Evolutionary conservation across 1,284 basidiomycete genomes (phyloP), one percentile per base, ranked within the genome.

Genomic region (Kalmanozyma brasiliensis): DNA sequence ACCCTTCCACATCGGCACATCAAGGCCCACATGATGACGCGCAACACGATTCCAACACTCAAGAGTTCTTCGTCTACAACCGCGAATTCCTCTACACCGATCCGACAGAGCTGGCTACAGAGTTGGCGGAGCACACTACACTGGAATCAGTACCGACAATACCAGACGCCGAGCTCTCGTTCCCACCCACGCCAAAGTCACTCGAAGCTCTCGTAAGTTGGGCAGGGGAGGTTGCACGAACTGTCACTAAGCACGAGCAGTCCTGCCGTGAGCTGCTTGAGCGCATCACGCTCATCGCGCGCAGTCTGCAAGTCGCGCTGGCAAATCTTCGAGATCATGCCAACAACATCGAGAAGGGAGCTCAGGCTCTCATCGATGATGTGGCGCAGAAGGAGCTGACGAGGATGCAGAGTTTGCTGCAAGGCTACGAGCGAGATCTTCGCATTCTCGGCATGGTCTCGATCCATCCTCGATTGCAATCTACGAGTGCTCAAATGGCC

Each of bases 1-100:
- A 26, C 19, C 37, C 51, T 6, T 52, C 49, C 3, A n/a, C 46
- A 13, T 64, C 53, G 9, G 20, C 30, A n/a, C 49, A 53, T 22
- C 56, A 41, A 19, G n/a, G 23, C 16, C 34, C 14, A 8, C 38
- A 29, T 26, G 26, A 34, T 14, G 51, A 24, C 17, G 23, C 35
- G 8, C 20, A 32, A 1, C 36, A 16, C 34, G 53, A 56, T 13
- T 32, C 62, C 8, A 45, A 49, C 20, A 32, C 48, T 14, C 49
- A 58, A 51, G 74, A 78, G 36, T 71, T 80, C 44, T 82, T 76
- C 44, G 70, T 82, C 35, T 82, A 72, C 65, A 78, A 81, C 42
- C 73, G 79, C 22, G 76, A 82, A 36, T 78, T 76, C 33, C 69
- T 82, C 23, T 77, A 55, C 26, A 69, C 73, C 11, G 77, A 82